phyloP scores from a whole-genome alignment of 169 alveolate genomes.

The Plasmodium ovale region DNA sequence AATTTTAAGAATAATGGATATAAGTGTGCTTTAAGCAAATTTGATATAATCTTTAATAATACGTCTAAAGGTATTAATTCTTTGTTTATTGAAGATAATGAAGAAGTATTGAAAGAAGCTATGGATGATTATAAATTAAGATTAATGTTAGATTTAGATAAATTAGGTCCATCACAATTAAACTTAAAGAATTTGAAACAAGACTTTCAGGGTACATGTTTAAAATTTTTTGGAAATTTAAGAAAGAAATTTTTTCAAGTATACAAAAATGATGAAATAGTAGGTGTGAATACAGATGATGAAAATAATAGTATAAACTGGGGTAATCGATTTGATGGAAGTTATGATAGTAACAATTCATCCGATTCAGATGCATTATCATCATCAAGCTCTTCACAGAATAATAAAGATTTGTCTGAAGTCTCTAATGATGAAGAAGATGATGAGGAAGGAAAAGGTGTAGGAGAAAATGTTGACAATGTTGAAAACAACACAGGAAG shows the following conservation, averaged over 20 bases:
- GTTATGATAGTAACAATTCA: neutral
- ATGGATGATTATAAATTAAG: neutral
- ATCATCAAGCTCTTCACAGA: neutral
- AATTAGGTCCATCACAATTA: neutral
- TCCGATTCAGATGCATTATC: no score
- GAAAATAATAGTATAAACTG: neutral
- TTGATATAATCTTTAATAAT: slow-evolving; percentile 21
- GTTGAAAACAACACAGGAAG: neutral
- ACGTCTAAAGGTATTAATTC: neutral
- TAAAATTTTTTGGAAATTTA: neutral
- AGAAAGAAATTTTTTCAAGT: slow-evolving; percentile 22
- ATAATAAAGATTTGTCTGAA: neutral
- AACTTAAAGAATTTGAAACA: slow-evolving; percentile 1
- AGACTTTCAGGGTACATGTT: neutral
- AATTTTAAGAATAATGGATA: neutral
- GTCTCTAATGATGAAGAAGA: neutral
- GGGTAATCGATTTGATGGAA: neutral
- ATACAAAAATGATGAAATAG: slow-evolving; percentile 2
- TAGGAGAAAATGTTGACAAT: neutral
- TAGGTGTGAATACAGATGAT: neutral
- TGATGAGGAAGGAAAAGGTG: neutral
- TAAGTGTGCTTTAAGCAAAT: slow-evolving; percentile 19
- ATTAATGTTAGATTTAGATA: neutral
- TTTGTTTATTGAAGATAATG: slow-evolving; percentile 13
- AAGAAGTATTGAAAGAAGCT: slow-evolving; percentile 15